A percentile compares a stretch with the other conserved stretches of the same genome.
These are phyloP conservation scores for Babesia caballi DNA, from an alignment of 169 alveolate genomes.

Conservation along the genomic window DNA sequence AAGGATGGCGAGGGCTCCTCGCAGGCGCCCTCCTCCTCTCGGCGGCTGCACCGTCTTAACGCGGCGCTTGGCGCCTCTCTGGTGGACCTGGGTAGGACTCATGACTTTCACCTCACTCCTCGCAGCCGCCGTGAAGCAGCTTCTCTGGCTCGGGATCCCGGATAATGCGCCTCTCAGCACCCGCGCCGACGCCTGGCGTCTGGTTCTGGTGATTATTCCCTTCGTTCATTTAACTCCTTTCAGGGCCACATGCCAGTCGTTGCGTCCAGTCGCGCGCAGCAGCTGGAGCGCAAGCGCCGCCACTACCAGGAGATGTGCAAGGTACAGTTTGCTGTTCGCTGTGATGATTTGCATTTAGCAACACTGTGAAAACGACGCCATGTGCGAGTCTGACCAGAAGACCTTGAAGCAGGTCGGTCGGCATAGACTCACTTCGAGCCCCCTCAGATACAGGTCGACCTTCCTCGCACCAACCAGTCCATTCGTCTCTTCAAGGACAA, in stretches of 20 bases:
- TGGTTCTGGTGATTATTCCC: slow-evolving; percentile 58
- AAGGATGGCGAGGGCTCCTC: background rate
- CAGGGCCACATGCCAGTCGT: slow-evolving; percentile 82
- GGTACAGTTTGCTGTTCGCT: slow-evolving; percentile 5
- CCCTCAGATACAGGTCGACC: slow-evolving; percentile 83
- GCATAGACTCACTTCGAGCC: slow-evolving; percentile 48
- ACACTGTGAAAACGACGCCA: slow-evolving; percentile 24
- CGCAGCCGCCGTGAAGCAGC: slow-evolving; percentile 62
- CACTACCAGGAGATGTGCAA: slow-evolving; percentile 70
- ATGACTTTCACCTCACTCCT: background rate
- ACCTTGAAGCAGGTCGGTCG: slow-evolving; percentile 58
- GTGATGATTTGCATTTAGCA: slow-evolving; percentile 10
- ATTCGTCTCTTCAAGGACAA: slow-evolving; percentile 76
- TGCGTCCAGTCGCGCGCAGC: slow-evolving; percentile 63
- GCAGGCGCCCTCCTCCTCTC: background rate
- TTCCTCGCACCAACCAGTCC: slow-evolving; percentile 87
- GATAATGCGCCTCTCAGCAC: slow-evolving; percentile 73
- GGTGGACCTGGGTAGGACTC: slow-evolving; percentile 33
- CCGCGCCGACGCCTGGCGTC: slow-evolving; percentile 82
- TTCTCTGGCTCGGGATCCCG: slow-evolving; percentile 82
- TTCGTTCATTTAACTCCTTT: background rate
- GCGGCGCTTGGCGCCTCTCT: slow-evolving; percentile 30
- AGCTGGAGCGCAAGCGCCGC: slow-evolving; percentile 71
- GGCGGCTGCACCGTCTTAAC: slow-evolving; percentile 38
- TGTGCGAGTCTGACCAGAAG: slow-evolving; percentile 59